These are phyloP conservation scores for Hyaloscypha finlandica DNA, from an alignment of 495 filamentous ascomycete genomes.

Conservation along the genomic window DNA sequence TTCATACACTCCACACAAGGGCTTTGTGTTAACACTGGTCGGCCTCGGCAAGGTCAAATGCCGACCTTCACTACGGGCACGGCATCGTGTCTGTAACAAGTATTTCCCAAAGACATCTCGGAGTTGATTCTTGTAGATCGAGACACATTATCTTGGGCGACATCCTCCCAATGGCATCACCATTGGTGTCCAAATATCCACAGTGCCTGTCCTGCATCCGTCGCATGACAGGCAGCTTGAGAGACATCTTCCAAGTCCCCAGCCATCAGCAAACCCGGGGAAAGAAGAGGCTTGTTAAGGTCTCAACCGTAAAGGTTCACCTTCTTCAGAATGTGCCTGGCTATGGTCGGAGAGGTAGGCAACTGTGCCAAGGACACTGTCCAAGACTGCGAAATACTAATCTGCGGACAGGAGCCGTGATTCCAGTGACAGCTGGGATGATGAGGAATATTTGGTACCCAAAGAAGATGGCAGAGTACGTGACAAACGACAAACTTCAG, in stretches of 20 bases:
- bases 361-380: neutral
- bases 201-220: constrained; percentile 34
- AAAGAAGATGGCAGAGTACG: constrained; percentile 53
- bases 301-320: constrained; percentile 52
- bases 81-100: neutral
- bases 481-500: constrained; percentile 44
- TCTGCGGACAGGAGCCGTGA: constrained; percentile 47
- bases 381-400: constrained; percentile 10
- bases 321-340: constrained; percentile 52
- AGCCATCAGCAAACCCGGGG: constrained; percentile 48
- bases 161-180: constrained; percentile 29
- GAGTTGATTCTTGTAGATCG: neutral
- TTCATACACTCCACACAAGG: neutral
- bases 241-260: constrained; percentile 9
- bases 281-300: constrained; percentile 54
- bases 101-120: neutral
- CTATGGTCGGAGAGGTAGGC: constrained; percentile 54
- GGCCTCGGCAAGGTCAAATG: neutral
- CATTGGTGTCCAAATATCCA: constrained; percentile 26
- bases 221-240: constrained; percentile 21
- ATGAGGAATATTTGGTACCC: constrained; percentile 62
- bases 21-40: neutral
- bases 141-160: neutral
- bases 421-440: constrained; percentile 51
- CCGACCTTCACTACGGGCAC: neutral